phyloP scores from a whole-genome alignment of 2,329 filamentous ascomycete species.

The Aspergillus tamarii region DNA sequence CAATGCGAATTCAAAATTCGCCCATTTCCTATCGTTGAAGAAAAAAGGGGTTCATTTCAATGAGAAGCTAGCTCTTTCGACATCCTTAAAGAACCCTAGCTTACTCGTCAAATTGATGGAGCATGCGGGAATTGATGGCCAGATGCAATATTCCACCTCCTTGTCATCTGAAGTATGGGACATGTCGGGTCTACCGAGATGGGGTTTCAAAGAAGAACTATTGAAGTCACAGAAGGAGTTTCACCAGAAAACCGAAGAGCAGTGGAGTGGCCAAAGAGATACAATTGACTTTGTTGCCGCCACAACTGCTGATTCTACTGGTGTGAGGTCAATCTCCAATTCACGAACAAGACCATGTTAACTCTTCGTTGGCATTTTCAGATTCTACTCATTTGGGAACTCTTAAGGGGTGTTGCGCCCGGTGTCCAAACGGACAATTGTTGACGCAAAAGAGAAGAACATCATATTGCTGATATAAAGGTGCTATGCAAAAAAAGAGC shows the following conservation, averaged over 20 bases:
- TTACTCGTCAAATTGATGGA: conserved; percentile 60
- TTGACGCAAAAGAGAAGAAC: neutral
- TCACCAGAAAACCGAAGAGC: conserved; percentile 39
- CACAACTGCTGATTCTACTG: conserved; percentile 8
- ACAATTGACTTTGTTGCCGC: conserved; percentile 46
- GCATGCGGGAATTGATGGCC: conserved; percentile 58
- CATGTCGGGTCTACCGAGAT: conserved; percentile 40
- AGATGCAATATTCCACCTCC: conserved; percentile 59
- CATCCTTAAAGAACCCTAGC: conserved; percentile 62
- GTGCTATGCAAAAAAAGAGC: neutral
- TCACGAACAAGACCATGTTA: conserved; percentile 11
- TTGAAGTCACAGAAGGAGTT: conserved; percentile 45
- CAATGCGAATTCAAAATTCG: conserved; percentile 58
- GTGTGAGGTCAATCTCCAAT: conserved; percentile 6
- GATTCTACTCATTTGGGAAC: neutral
- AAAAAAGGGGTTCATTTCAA: conserved; percentile 67
- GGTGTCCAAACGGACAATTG: neutral
- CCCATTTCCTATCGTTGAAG: conserved; percentile 64
- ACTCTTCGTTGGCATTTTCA: neutral
- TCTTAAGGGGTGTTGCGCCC: neutral
- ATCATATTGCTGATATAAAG: neutral
- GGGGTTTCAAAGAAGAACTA: conserved; percentile 53
- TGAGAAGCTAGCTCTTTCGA: conserved; percentile 59
- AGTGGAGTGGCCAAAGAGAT: conserved; percentile 37
- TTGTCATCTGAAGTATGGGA: conserved; percentile 47